Evolutionary conservation across 139 green algal species (phyloP).

Genomic region (Auxenochlorella protothecoides): DNA sequence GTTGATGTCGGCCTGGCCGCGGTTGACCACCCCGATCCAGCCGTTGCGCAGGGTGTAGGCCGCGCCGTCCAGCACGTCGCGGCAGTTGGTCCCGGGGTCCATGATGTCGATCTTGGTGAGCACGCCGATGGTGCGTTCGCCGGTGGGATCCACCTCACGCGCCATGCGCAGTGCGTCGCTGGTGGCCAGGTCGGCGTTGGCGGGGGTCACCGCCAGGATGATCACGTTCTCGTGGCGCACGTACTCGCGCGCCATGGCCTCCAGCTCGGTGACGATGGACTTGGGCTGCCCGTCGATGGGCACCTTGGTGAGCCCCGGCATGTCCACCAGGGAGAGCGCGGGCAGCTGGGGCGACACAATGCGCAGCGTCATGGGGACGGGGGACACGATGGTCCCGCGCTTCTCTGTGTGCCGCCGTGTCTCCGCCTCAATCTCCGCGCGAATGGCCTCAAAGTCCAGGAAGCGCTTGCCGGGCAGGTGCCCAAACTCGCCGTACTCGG

Average conservation of each 20-base stretch:
- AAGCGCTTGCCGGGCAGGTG: conserved; percentile 69
- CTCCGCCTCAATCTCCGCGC: conserved; percentile 85
- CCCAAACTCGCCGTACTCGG: conserved; percentile 85
- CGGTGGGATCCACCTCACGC: conserved; percentile 75
- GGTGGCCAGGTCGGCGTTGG: conserved; percentile 95
- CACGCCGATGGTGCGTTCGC: conserved; percentile 52
- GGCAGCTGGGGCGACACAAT: conserved; percentile 82
- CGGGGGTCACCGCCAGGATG: conserved; percentile 92
- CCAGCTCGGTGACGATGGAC: conserved; percentile 87
- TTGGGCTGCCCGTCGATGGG: conserved; percentile 90
- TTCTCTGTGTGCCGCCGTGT: conserved; percentile 68
- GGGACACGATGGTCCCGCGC: conserved; percentile 65
- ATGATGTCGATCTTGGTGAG: conserved; percentile 98
- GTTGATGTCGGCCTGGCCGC: conserved; percentile 85
- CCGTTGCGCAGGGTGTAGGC: conserved; percentile 69
- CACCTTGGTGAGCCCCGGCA: conserved; percentile 94
- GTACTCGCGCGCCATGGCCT: conserved; percentile 90
- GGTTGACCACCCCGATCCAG: conserved; percentile 90
- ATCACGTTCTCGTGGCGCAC: conserved; percentile 85
- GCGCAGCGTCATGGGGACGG: conserved; percentile 88
- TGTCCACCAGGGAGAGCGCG: conserved; percentile 91
- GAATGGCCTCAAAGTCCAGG: conserved; percentile 74
- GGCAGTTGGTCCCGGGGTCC: conserved; percentile 82
- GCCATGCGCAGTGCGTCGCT: conserved; percentile 92
- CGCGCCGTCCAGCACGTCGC: conserved; percentile 70